These are phyloP conservation scores for Trypanosoma boissoni DNA, from an alignment of 208 protist genomes.

Conservation along the genomic window DNA sequence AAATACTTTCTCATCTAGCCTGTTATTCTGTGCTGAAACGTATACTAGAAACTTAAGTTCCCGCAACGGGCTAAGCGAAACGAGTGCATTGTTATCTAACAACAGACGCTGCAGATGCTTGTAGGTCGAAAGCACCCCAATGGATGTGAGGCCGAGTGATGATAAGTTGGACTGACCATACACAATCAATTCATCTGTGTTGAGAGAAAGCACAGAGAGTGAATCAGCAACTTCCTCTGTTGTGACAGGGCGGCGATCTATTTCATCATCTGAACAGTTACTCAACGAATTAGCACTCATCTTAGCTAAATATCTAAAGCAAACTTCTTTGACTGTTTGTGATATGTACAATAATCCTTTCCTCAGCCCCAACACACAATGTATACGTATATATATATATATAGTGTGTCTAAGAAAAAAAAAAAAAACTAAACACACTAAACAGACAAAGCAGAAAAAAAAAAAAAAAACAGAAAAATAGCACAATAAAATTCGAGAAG, in stretches of 20 bases:
- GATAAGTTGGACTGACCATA: conserved; percentile 44
- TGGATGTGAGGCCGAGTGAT: conserved; percentile 25
- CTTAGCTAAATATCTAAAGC: too few relatives aligned
- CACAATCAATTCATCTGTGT: conserved; percentile 52
- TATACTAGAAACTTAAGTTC: conserved; percentile 50
- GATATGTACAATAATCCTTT: too few relatives aligned
- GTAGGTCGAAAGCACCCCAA: conserved; percentile 41
- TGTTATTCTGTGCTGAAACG: conserved; percentile 62
- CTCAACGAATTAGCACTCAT: too few relatives aligned
- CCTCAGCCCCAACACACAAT: too few relatives aligned
- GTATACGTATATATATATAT: too few relatives aligned
- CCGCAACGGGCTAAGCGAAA: conserved; percentile 47
- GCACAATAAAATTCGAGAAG: background rate
- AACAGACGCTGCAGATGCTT: conserved; percentile 63
- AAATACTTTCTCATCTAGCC: conserved; percentile 50
- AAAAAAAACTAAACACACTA: conserved; percentile 13
- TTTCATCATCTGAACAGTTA: conserved; percentile 5
- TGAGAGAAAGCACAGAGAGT: conserved; percentile 55
- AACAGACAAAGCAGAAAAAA: conserved; percentile 1
- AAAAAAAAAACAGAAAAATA: background rate
- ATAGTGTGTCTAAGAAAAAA: background rate
- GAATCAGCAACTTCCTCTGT: conserved; percentile 15
- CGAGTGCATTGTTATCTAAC: conserved; percentile 63
- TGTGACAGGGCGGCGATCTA: conserved; percentile 17
- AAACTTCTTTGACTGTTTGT: too few relatives aligned